Evolutionary conservation across 1,284 basidiomycete genomes (phyloP), one percentile per base, ranked within the genome.

Genomic region (Tranzscheliella williamsii): DNA sequence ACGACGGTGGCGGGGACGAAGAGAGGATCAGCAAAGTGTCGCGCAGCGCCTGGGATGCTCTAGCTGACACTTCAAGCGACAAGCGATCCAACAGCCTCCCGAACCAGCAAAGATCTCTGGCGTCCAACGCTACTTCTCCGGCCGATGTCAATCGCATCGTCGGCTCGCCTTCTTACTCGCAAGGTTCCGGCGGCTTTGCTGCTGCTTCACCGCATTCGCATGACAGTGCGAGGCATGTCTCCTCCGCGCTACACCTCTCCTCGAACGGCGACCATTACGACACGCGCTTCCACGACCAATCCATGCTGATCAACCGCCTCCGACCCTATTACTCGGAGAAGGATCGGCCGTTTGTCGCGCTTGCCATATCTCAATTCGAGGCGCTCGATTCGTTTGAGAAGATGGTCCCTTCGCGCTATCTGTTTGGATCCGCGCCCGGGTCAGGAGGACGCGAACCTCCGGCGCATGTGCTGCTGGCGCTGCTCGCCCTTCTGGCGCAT

Each of bases 361-460:
- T 70, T 13, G 65, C 65, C 16, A 55, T 70, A 23, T 64, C 61
- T 9, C 68, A 70, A 32, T 68, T 68, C 35, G 56, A 55, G 38
- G 68, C 53, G 20, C 49, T 70, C 39, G 68, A 70, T 37, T 61
- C 57, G 26, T 55, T 61, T 5, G 61, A 58, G 24, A 70, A 70
- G 49, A 54, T 68, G 51, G 41, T 68, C 21, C 68, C 68, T 1
- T 65, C 62, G 17, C 53, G 66, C 15, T 64, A 60, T 32, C 45
- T 70, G 12, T 70, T 67, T 32, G 68, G 68, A 7, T 47, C 61
- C 11, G 48, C 46, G 12, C 37, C 54, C 4, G 53, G 56, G 20
- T 22, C 35, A 12, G 38, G 30, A 31, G 47, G 39, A 11, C 49
- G 42, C 23, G 60, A 54, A 11, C 55, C 62, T 7, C 68, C 68